Percentiles rank a stretch among this genome's conserved stretches.
phyloP scores from a whole-genome alignment of 805 yeast genomes.

The Starmerella powellii region DNA sequence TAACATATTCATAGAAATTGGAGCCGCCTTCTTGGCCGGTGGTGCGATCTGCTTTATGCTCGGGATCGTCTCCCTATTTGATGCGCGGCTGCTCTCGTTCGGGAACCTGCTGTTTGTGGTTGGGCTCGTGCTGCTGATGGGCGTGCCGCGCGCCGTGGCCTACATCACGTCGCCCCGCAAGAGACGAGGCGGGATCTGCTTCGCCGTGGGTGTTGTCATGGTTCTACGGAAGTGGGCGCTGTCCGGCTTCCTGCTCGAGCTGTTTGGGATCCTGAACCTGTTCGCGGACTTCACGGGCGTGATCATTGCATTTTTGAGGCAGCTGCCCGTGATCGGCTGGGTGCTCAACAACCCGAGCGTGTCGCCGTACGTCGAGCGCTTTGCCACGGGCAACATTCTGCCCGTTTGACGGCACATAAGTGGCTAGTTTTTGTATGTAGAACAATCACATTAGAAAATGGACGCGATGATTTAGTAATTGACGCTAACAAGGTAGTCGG shows the following conservation, averaged over 20 bases:
- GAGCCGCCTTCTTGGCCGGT: slow-evolving; percentile 76
- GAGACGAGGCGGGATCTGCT: slow-evolving; percentile 74
- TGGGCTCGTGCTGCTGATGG: slow-evolving; percentile 80
- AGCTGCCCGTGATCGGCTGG: slow-evolving; percentile 81
- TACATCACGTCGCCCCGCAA: slow-evolving; percentile 83
- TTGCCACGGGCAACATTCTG: slow-evolving; percentile 56
- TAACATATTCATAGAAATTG: slow-evolving; percentile 46
- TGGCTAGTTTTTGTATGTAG: not conserved
- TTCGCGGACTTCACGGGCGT: slow-evolving; percentile 93
- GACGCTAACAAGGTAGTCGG: slow-evolving; percentile 82
- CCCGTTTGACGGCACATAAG: slow-evolving; percentile 38
- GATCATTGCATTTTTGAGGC: slow-evolving; percentile 71
- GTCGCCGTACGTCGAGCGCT: slow-evolving; percentile 57
- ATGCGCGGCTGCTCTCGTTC: slow-evolving; percentile 74
- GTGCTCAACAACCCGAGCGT: slow-evolving; percentile 64
- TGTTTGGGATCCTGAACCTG: slow-evolving; percentile 76
- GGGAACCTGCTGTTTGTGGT: slow-evolving; percentile 71
- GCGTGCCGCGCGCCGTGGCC: slow-evolving; percentile 66
- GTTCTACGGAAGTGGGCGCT: slow-evolving; percentile 69
- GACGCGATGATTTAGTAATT: slow-evolving; percentile 43
- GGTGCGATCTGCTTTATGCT: slow-evolving; percentile 63
- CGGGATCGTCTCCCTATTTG: slow-evolving; percentile 79
- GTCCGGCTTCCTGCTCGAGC: slow-evolving; percentile 72
- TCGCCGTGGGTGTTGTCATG: slow-evolving; percentile 58
- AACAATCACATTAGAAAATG: not conserved